Evolutionary conservation across 805 yeast species (phyloP), one percentile per base, ranked within the genome.

Genomic region (Zygosaccharomyces bailii): DNA sequence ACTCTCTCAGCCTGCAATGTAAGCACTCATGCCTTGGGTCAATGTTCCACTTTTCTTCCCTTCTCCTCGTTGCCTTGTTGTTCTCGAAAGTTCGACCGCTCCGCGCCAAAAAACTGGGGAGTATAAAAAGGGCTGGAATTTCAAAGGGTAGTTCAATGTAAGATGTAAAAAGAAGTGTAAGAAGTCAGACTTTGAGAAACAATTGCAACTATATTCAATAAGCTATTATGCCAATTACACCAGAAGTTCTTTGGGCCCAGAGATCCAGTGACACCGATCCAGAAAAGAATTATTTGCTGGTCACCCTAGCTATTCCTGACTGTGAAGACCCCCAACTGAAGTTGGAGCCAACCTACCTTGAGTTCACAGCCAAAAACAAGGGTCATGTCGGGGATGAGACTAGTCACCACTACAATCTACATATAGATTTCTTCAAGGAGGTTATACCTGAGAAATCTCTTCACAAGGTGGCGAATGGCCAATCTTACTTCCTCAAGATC

Each of bases 181-280:
- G 20, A 9, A 11, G 21, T 13, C 13, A 18, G 7, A 24, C 10
- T n/a, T n/a, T n/a, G n/a, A n/a, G n/a, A 19, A 13, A n/a, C 21
- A 13, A 20, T 24, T 3, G 9, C 30, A n/a, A 27, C 11, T 7
- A 16, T n/a, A 36, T 13, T 16, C 13, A 27, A 11, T n/a, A 7
- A 16, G 10, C 17, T 24, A 37, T 11, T 23, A 37, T 37, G 40
- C 32, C 42, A 27, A 48, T 59, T 41, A 57, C 57, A 43, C 79
- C 82, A 38, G 70, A 68, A 72, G 91, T 87, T 32, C 73, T 81
- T 63, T 91, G 99, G 99, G 98, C 99, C 9, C 99, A 91, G 73
- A 86, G 99, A 69, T 88, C 96, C 44, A 80, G 74, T 60, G 83
- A 74, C n/a, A 66, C 74, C 3, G 95, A 82, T 30, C 76, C 78